Evolutionary conservation across 305 asterid genomes (phyloP).

Genomic region (Stenogyne calaminthoides): DNA sequence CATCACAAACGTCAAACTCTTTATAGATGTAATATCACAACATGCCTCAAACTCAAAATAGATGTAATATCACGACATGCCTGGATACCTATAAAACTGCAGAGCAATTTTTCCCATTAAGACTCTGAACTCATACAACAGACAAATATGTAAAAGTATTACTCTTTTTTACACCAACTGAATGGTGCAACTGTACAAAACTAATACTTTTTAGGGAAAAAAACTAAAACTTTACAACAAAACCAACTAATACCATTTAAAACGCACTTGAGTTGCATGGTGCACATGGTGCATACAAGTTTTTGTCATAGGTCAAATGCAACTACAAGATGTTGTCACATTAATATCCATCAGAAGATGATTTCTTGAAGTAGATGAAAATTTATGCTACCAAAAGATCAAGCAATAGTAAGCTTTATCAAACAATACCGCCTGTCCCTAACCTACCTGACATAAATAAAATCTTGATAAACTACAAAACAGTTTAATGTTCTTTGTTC

Average conservation of each 20-base stretch:
- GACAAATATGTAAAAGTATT: conserved; percentile 7
- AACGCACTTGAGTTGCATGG: no score
- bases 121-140: not conserved
- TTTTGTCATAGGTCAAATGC: not conserved
- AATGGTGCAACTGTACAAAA: no score
- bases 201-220: no score
- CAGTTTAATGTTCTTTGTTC: not conserved
- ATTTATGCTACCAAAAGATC: not conserved
- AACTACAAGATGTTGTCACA: not conserved
- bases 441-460: not conserved
- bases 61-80: not conserved
- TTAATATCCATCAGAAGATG: conserved; percentile 1
- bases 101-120: not conserved
- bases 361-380: not conserved
- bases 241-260: no score
- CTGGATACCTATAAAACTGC: not conserved
- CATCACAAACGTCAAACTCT: not conserved
- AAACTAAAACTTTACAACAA: no score
- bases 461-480: not conserved
- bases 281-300: no score
- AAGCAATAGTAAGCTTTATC: not conserved
- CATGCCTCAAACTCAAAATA: no score
- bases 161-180: no score
- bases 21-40: not conserved
- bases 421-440: not conserved